Conservation (phyloP, 495 filamentous ascomycete species). For the Parathielavia appendiculata region DNA sequence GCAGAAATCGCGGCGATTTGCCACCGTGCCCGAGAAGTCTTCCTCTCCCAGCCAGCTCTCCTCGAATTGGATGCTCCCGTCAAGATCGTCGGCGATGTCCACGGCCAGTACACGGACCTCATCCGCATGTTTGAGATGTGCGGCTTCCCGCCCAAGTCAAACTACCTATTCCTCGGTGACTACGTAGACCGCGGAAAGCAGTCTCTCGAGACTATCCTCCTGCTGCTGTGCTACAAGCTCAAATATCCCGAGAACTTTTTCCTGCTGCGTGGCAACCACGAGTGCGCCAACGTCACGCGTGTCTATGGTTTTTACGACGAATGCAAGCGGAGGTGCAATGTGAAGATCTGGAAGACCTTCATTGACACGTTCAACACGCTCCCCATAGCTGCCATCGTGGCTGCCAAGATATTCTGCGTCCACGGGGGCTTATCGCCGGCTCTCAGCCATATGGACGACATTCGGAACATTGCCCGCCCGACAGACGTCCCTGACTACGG, state of each 20-base stretch:
- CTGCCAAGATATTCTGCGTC: constrained; percentile 98
- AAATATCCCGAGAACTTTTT: constrained; percentile 99
- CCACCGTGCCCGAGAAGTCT: constrained; percentile 75
- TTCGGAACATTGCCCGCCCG: constrained; percentile 88
- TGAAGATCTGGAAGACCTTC: constrained; percentile 99
- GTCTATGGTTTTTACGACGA: constrained; percentile 99
- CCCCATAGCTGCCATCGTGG: constrained; percentile 93
- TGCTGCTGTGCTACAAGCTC: constrained; percentile 96
- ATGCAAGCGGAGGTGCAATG: constrained; percentile 94
- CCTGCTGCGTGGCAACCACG: constrained; percentile 91
- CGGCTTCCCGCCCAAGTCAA: constrained; percentile 87
- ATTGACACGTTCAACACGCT: constrained; percentile 97
- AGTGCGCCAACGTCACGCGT: constrained; percentile 96
- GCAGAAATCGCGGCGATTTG: constrained; percentile 95
- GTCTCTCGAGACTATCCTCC: constrained; percentile 91
- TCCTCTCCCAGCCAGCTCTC: constrained; percentile 86
- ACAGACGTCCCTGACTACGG: constrained; percentile 98
- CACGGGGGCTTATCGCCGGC: constrained; percentile 93
- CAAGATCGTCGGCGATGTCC: constrained; percentile 97
- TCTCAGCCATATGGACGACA: constrained; percentile 95
- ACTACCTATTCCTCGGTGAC: constrained; percentile 95
- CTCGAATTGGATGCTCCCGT: constrained; percentile 93
- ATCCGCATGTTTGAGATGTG: constrained; percentile 99
- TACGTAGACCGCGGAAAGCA: constrained; percentile 99
- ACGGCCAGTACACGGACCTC: constrained; percentile 96